Evolutionary conservation across 805 yeast species (phyloP), one percentile per base, ranked within the genome.

Genomic region (Yarrowia sp.): DNA sequence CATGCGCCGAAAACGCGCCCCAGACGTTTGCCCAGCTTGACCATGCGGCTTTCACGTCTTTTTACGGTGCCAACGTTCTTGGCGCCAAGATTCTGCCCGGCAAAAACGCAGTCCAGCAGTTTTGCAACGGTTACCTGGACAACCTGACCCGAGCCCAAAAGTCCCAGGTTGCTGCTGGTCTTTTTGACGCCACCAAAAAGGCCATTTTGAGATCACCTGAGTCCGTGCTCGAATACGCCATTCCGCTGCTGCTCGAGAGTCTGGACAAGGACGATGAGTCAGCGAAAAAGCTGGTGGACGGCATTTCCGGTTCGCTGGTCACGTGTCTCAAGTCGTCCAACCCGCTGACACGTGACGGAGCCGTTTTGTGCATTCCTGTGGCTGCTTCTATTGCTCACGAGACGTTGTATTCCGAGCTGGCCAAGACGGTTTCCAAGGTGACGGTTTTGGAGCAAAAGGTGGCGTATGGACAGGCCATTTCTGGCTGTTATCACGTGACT

Each of bases 241-340:
- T 58, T 6, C 63, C 63, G 2, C 32, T 22, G 32, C n/a, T 43
- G 33, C 24, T 58, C 21, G 2, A 4, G 1, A 21, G n/a, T 11
- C 24, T 58, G 4, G 51, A 41, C 2, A 12, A 26, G 3, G 26
- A 14, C 10, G 16, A 7, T 9, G 48, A 36, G 62, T 16, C 30
- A 0, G 51, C 41, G 2, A 7, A 22, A 21, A 22, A 4, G 16
- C 54, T 41, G 5, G 49, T 58, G 7, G 51, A 40, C 28, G 40
- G n/a, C 30, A 30, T 58, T 21, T 8, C 51, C 1, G 17, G 32
- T 1, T 32, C 51, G 0, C 40, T 58, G 3, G 63, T 43, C 24
- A 8, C 63, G n/a, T 58, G 63, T 11, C 51, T 58, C 24, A 58
- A 58, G 17, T 58, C 63, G 9, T 58, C 63, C 19, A 58, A 58